Evolutionary conservation across 441 rosid species (phyloP), one percentile per base, ranked within the genome.

Genomic region (Eruca vesicaria): DNA sequence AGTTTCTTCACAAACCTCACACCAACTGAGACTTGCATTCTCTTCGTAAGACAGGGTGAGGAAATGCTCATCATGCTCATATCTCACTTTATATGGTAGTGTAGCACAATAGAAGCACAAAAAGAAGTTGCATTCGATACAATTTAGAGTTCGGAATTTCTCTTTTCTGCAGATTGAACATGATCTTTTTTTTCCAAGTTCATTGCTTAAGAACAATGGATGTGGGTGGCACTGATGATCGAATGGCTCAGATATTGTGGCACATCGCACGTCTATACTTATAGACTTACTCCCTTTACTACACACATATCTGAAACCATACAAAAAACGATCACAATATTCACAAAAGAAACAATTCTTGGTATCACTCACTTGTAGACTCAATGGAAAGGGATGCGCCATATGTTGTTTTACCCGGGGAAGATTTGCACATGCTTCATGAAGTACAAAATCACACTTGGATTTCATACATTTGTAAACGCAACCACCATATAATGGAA

Each of bases 111-210:
- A 15, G 53, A 45, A 45, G 20, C 53, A 48, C 53, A 48, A 48
- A 48, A 15, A 15, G 97, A 91, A 84, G 96, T 88, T 81, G 86
- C 96, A 2, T 88, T 94, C 62, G 86, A 90, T 14, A 91, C 89
- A 82, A 90, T 90, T 75, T 91, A 12, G 20, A 53, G 60, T 26
- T 48, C 5, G 55, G 16, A 18, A 8, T 15, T 4, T 8, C 55
- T 48, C 1, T 1, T n/a, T 48, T 48, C 19, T 9, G 29, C 31
- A 56, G 3, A 10, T 11, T 56, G 31, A 5, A 26, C n/a, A 19
- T 12, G 9, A 28, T 55, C 29, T 55, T 15, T 1, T 6, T 21
- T 56, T 56, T 5, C 16, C n/a, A 21, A 23, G 9, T 26, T 21
- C 60, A 23, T 56, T 12, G 29, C 9, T 11, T 23, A 26, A 2